Evolutionary conservation across 139 green algal genomes (phyloP).

Genomic region (Penium margaritaceum): DNA sequence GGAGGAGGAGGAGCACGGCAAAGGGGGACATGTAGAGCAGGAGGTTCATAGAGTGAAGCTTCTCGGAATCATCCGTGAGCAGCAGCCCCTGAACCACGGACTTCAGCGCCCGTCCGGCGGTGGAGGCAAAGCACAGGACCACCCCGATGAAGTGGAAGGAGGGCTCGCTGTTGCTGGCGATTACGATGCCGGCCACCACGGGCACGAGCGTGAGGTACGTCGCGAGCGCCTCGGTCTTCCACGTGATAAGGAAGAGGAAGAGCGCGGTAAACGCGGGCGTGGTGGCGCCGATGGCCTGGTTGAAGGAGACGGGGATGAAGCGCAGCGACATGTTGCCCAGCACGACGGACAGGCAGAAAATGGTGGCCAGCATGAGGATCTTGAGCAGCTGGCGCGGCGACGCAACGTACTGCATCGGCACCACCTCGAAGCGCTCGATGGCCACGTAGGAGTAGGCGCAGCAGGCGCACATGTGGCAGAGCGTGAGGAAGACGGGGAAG

Average conservation of each 20-base stretch:
- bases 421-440: conserved; percentile 15
- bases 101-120: conserved; percentile 62
- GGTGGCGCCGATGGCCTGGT: conserved; percentile 78
- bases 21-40: conserved; percentile 82
- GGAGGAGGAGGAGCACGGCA: conserved; percentile 62
- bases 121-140: conserved; percentile 60
- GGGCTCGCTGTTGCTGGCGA: conserved; percentile 75
- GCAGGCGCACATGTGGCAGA: conserved; percentile 85
- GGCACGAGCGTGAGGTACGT: conserved; percentile 79
- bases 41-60: conserved; percentile 77
- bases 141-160: conserved; percentile 78
- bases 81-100: conserved; percentile 61
- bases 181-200: conserved; percentile 74
- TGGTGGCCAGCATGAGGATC: conserved; percentile 61
- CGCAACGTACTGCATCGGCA: conserved; percentile 50
- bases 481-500: conserved; percentile 77
- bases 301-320: conserved; percentile 83
- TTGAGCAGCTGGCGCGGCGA: conserved; percentile 63
- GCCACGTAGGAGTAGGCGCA: conserved; percentile 49
- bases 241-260: conserved; percentile 57
- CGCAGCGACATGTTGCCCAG: conserved; percentile 75
- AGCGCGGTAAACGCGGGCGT: conserved; percentile 86
- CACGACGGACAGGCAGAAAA: conserved; percentile 83
- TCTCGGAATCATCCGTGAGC: conserved; percentile 52
- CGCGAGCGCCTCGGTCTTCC: conserved; percentile 50